Conservation (phyloP, 148 eudicot species). For the Euryodendron excelsum region DNA sequence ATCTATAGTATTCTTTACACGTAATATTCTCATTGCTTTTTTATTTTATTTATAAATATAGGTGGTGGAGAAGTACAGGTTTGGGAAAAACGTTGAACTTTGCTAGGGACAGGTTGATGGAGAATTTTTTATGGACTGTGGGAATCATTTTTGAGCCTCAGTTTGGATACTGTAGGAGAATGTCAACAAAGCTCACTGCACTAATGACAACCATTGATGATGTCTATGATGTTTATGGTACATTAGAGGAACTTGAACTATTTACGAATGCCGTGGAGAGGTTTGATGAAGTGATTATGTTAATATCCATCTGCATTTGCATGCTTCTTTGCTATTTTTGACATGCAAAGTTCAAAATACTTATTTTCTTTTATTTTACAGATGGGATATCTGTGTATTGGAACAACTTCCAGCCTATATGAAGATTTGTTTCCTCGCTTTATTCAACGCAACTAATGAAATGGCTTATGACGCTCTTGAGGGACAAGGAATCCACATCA, state of each 20-base stretch:
- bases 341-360: no score
- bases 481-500: background rate
- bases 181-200: background rate
- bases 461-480: conserved; percentile 15
- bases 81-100: background rate
- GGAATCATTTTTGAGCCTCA: background rate
- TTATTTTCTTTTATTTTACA: background rate
- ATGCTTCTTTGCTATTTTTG: background rate
- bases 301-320: background rate
- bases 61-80: background rate
- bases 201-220: background rate
- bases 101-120: conserved; percentile 13
- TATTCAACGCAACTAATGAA: conserved; percentile 20
- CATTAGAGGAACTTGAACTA: background rate
- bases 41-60: background rate
- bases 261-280: background rate
- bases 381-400: conserved; percentile 25
- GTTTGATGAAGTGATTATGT: background rate
- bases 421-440: conserved; percentile 22
- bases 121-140: background rate
- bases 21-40: background rate
- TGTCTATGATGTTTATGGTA: background rate
- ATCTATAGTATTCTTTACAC: no score
- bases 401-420: conserved; percentile 28
- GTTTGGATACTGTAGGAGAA: background rate